Evolutionary conservation across 345 rosid genomes (phyloP), one percentile per base, ranked within the genome.

Genomic region (Salix purpurea): DNA sequence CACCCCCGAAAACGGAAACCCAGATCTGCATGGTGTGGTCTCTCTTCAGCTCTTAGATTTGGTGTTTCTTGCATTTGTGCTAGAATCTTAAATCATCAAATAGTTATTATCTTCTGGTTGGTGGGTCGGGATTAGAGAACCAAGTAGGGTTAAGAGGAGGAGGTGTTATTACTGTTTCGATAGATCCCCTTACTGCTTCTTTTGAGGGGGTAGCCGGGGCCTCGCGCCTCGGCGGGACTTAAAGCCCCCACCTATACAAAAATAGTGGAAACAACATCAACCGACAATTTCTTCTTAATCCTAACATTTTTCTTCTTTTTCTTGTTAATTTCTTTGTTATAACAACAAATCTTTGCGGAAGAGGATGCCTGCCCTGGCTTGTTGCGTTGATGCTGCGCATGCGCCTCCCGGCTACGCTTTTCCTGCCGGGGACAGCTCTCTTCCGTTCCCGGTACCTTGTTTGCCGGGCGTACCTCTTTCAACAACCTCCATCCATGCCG

Each of bases 181-280:
- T 79, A 83, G 91, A 78, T 81, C 84, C 70, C 52, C 80, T 86
- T 71, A 69, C 91, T 93, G 90, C 96, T 88, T 86, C 97, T 88
- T 90, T 84, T 93, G 99, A 86, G 95, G 97, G 97, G 95, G 96
- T 91, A 86, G 94, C 96, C 97, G 97, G 94, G 98, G 98, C 98
- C 86, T 83, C 89, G 97, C 52, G 98, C 97, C 97, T 90, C 98
- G 98, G 92, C 95, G 97, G 98, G 86, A 90, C 89, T 78, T 79
- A 91, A 91, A 89, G 95, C 99, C 97, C 99, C 97, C 90, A 84
- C 77, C 87, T 76, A 74, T 67, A 90, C 90, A 83, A 83, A 42
- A 86, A 11, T 18, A 39, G 6, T 14, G 26, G 18, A 68, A 76
- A 66, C 14, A 44, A 15, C 54, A 5, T 8, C 50, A 69, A 42